phyloP scores from a whole-genome alignment of 2,329 filamentous ascomycete genomes.

The Aspergillus texensis region DNA sequence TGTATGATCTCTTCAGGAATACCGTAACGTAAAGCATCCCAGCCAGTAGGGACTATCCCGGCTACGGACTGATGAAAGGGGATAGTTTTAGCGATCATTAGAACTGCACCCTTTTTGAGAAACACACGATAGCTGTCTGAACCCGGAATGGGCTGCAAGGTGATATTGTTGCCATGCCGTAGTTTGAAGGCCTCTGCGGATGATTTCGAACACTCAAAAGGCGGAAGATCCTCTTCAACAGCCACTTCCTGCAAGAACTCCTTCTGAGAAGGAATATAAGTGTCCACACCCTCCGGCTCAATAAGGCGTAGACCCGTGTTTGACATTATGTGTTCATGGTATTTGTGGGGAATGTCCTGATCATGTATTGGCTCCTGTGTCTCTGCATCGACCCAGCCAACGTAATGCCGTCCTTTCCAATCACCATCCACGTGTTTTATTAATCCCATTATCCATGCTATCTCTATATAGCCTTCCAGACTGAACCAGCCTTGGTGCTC shows the following conservation, averaged over 20 bases:
- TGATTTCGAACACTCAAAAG: slow-evolving; percentile 20
- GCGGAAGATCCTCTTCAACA: slow-evolving; percentile 60
- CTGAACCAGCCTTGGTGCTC: slow-evolving; percentile 95
- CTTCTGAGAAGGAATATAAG: slow-evolving; percentile 54
- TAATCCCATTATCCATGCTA: slow-evolving; percentile 99
- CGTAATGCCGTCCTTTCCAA: slow-evolving; percentile 92
- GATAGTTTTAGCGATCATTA: slow-evolving; percentile 57
- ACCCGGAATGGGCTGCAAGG: slow-evolving; percentile 68
- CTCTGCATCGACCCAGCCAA: slow-evolving; percentile 62
- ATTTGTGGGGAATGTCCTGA: slow-evolving; percentile 16
- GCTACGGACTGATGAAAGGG: slow-evolving; percentile 22
- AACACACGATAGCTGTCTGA: slow-evolving; percentile 83
- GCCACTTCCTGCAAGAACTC: slow-evolving; percentile 94
- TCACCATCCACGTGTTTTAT: slow-evolving; percentile 98
- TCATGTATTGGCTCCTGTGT: slow-evolving; percentile 17
- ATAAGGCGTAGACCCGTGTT: slow-evolving; percentile 94
- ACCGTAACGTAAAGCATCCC: slow-evolving; percentile 92
- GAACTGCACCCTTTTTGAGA: slow-evolving; percentile 72
- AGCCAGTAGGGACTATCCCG: slow-evolving; percentile 69
- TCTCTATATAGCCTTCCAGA: slow-evolving; percentile 94
- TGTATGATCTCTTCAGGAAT: slow-evolving; percentile 90
- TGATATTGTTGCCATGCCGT: slow-evolving; percentile 38
- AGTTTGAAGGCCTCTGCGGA: slow-evolving; percentile 22
- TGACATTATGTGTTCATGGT: slow-evolving; percentile 66
- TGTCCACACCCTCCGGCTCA: slow-evolving; percentile 74